Conservation (phyloP, 208 protist genomes). For the Wallacemonas rigidus region DNA sequence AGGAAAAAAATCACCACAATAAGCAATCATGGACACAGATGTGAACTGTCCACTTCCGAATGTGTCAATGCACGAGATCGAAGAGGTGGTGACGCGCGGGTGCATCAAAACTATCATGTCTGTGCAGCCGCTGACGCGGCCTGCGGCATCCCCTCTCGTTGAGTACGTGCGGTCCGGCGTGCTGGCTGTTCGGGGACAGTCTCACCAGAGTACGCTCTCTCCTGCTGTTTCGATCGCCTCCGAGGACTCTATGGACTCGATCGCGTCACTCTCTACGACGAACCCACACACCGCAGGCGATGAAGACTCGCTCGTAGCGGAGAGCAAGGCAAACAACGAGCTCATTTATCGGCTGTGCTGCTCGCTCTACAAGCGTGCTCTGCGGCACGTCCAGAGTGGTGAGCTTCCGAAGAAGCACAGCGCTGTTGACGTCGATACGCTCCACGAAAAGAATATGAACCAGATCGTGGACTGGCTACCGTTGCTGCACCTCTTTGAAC, state of each 20-base stretch:
- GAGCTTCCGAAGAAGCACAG: slow-evolving; percentile 14
- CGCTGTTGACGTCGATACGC: slow-evolving; percentile 27
- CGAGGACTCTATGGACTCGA: slow-evolving; percentile 64
- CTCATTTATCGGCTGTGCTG: slow-evolving; percentile 77
- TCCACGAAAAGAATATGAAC: slow-evolving; percentile 75
- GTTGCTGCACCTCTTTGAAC: slow-evolving; percentile 83
- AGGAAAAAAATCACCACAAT: slow-evolving; percentile 1
- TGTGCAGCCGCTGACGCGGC: background rate
- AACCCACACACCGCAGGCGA: slow-evolving; percentile 28
- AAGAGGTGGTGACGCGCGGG: slow-evolving; percentile 26
- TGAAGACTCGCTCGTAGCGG: slow-evolving; percentile 2
- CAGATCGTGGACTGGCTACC: slow-evolving; percentile 76
- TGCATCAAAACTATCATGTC: slow-evolving; percentile 11
- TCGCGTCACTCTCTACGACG: slow-evolving; percentile 31
- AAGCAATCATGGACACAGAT: slow-evolving; percentile 1
- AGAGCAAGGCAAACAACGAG: slow-evolving; percentile 14
- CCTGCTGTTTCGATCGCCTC: slow-evolving; percentile 43
- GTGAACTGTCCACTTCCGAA: slow-evolving; percentile 12
- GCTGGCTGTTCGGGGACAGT: slow-evolving; percentile 5
- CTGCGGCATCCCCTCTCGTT: slow-evolving; percentile 37
- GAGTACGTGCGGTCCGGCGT: slow-evolving; percentile 46
- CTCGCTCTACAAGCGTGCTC: slow-evolving; percentile 72
- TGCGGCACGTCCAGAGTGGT: slow-evolving; percentile 15
- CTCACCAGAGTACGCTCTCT: slow-evolving; percentile 20
- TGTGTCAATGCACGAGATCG: slow-evolving; percentile 24